Evolutionary conservation across 2,329 filamentous ascomycete genomes (phyloP), one percentile per base, ranked within the genome.

Genomic region (Stagonosporopsis chrysanthemi): DNA sequence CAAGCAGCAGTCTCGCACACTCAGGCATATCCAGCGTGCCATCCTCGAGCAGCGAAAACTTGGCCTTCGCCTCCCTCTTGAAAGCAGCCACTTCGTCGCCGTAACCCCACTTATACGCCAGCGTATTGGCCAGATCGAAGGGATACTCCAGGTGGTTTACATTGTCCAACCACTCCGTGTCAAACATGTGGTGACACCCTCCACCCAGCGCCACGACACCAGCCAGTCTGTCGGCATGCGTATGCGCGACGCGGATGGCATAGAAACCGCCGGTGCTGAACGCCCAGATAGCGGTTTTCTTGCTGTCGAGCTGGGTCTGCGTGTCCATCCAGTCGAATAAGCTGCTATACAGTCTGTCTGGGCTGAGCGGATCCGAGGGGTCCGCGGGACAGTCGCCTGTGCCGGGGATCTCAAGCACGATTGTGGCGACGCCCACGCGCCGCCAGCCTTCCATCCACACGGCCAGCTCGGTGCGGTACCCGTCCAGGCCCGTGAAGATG

Each of bases 251-350:
- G 15, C 85, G 77, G 9, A 86, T 83, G 1, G 82, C 80, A 65
- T 87, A 86, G 71, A 83, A 86, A 0, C 84, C 85, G 15, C 85
- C 85, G 0, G 84, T 87, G 52, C 78, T 81, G 66, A 86, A 85
- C 0, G 81, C 83, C 84, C 84, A 87, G 26, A 84, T 77, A 0
- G 81, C 78, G 6, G 84, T 66, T 46, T 79, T 80, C 28, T 71
- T 71, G 52, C 75, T 78, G 58, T 86, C 82, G 39, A 86, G 79
- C 7, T 66, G 74, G 0, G 75, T 61, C 61, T 84, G 82, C 36
- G 68, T 58, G 24, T 75, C 80, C 14, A 86, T 65, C 83, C 83
- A 86, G 63, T 83, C 82, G 40, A 86, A 79, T 28, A 87, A 65
- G 52, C 78, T 83, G 3, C 70, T 78, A 78, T 81, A 86, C 26